Percentiles rank a stretch among this genome's conserved stretches.
Evolutionary conservation across 2,329 filamentous ascomycete species (phyloP).

Genomic region (Monilinia laxa): DNA sequence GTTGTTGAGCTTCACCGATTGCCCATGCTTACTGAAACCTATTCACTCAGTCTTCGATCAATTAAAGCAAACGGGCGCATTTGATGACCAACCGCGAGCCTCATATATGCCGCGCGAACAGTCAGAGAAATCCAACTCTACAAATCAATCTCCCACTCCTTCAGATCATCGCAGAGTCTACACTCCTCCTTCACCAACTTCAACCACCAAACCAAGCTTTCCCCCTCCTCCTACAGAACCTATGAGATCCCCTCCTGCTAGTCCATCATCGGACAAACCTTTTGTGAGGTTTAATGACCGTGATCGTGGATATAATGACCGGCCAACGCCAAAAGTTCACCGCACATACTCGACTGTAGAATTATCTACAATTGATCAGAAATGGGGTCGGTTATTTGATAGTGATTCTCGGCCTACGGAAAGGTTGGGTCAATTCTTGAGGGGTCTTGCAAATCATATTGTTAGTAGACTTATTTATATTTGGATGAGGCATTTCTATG

Average conservation of each 20-base stretch:
- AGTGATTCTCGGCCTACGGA: constrained; percentile 63
- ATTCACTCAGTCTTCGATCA: constrained; percentile 38
- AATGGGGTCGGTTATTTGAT: constrained; percentile 77
- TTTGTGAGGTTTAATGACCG: constrained; percentile 34
- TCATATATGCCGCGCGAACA: constrained; percentile 44
- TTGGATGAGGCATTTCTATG: background rate
- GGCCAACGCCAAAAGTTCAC: constrained; percentile 14
- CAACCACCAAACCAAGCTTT: constrained; percentile 36
- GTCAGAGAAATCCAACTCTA: constrained; percentile 39
- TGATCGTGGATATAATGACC: constrained; percentile 14
- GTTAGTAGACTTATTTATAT: constrained; percentile 47
- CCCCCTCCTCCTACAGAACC: constrained; percentile 38
- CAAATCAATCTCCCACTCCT: constrained; percentile 49
- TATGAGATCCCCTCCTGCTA: constrained; percentile 38
- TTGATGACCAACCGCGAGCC: constrained; percentile 36
- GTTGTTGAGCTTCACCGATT: constrained; percentile 23
- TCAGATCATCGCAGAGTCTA: constrained; percentile 45
- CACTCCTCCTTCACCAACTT: constrained; percentile 55
- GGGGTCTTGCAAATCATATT: constrained; percentile 71
- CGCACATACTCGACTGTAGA: constrained; percentile 43
- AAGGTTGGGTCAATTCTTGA: constrained; percentile 68
- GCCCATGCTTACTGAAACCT: constrained; percentile 26
- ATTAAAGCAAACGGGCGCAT: constrained; percentile 39
- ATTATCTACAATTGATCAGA: constrained; percentile 62
- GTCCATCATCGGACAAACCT: constrained; percentile 38